phyloP scores from a whole-genome alignment of 2,329 filamentous ascomycete genomes.

The Clarireedia monteithiana region DNA sequence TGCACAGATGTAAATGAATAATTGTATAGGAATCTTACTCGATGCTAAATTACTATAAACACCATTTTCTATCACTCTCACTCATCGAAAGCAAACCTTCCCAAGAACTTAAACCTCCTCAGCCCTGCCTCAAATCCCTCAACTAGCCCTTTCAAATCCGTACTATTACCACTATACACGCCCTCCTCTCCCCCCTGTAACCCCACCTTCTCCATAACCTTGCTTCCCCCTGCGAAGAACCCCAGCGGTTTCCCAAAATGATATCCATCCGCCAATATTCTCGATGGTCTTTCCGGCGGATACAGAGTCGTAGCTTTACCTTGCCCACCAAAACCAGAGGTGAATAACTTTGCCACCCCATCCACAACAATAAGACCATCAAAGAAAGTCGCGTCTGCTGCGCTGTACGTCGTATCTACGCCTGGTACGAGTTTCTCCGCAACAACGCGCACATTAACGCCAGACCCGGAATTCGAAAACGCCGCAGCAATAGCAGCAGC shows the following conservation, averaged over 20 bases:
- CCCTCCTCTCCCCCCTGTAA: slow-evolving; percentile 10
- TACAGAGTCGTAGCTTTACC: neutral
- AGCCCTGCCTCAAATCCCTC: slow-evolving; percentile 48
- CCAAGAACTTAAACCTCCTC: slow-evolving; percentile 56
- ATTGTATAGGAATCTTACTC: too few relatives aligned
- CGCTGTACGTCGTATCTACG: slow-evolving; percentile 57
- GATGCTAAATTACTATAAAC: too few relatives aligned
- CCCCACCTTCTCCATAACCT: slow-evolving; percentile 14
- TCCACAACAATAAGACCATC: slow-evolving; percentile 55
- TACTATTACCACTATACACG: neutral
- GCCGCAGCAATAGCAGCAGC: slow-evolving; percentile 42
- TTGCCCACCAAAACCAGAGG: neutral
- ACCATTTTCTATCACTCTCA: neutral
- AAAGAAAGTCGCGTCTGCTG: slow-evolving; percentile 53
- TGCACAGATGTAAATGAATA: too few relatives aligned
- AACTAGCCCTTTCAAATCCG: slow-evolving; percentile 33
- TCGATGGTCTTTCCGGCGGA: slow-evolving; percentile 13
- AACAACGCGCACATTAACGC: slow-evolving; percentile 51
- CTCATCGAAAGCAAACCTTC: slow-evolving; percentile 51
- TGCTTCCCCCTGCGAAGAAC: neutral
- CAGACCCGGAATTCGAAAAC: slow-evolving; percentile 43
- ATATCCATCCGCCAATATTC: slow-evolving; percentile 7
- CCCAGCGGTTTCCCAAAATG: too few relatives aligned
- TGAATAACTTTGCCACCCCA: slow-evolving; percentile 35
- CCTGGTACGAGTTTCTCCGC: slow-evolving; percentile 47